phyloP scores from a whole-genome alignment of 2,329 filamentous ascomycete genomes.

The Aspergillus sp. region DNA sequence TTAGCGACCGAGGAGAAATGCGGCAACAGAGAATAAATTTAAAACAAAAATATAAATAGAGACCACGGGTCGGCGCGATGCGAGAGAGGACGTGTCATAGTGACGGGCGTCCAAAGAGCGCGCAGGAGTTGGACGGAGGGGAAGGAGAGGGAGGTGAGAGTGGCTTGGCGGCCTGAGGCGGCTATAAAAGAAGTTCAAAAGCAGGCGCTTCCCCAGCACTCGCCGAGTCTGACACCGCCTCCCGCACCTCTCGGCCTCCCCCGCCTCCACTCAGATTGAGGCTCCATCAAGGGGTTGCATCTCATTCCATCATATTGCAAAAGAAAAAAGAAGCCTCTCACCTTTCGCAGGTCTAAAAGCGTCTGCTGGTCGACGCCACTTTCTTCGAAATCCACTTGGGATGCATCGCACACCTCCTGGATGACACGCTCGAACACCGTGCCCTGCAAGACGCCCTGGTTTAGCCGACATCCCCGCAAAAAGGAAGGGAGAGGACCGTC shows the following conservation, averaged over 20 bases:
- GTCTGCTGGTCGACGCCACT: slow-evolving; percentile 86
- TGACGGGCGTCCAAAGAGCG: not conserved
- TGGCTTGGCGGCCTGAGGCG: slow-evolving; percentile 23
- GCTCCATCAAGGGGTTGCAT: slow-evolving; percentile 14
- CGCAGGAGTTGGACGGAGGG: slow-evolving; percentile 9
- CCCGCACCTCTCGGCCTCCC: slow-evolving; percentile 35
- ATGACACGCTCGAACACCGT: slow-evolving; percentile 87
- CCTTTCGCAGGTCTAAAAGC: slow-evolving; percentile 81
- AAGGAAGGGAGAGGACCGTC: slow-evolving; percentile 9
- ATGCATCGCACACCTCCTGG: slow-evolving; percentile 86
- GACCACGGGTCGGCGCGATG: not conserved
- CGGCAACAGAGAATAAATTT: not conserved
- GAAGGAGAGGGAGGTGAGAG: slow-evolving; percentile 15
- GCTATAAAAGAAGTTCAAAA: slow-evolving; percentile 45
- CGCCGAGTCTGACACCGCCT: slow-evolving; percentile 27
- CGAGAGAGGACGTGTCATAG: not conserved
- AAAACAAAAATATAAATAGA: slow-evolving; percentile 1
- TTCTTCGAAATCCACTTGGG: slow-evolving; percentile 94
- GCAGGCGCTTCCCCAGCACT: slow-evolving; percentile 33
- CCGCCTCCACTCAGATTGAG: slow-evolving; percentile 25
- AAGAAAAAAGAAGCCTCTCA: slow-evolving; percentile 52
- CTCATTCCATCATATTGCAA: slow-evolving; percentile 6
- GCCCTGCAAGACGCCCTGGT: slow-evolving; percentile 53
- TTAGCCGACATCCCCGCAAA: slow-evolving; percentile 27
- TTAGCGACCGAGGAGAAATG: slow-evolving; percentile 7